Percentiles rank a stretch among this genome's conserved stretches.
Evolutionary conservation across 208 protist species (phyloP).

Genomic region (Crithidia bombi): DNA sequence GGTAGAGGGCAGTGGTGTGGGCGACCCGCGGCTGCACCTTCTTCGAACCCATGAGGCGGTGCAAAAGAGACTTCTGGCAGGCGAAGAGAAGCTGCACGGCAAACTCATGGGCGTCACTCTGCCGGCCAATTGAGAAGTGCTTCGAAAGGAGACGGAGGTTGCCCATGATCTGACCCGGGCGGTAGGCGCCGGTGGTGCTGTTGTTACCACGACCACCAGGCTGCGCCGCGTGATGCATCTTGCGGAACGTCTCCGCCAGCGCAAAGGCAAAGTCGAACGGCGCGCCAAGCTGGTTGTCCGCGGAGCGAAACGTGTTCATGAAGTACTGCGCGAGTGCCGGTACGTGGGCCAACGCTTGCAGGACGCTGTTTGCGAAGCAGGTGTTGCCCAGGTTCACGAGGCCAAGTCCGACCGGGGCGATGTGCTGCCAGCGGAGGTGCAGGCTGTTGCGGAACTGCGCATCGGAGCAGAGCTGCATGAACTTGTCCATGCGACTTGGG

Average conservation of each 20-base stretch:
- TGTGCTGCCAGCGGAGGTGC: constrained; percentile 66
- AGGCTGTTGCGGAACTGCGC: constrained; percentile 52
- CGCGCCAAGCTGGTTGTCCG: constrained; percentile 52
- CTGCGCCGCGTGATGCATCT: constrained; percentile 47
- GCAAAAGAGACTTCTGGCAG: constrained; percentile 79
- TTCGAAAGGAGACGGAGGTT: constrained; percentile 69
- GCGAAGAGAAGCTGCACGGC: constrained; percentile 78
- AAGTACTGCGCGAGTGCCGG: constrained; percentile 90
- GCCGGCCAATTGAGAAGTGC: constrained; percentile 80
- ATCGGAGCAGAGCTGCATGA: constrained; percentile 61
- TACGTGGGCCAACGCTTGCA: constrained; percentile 87
- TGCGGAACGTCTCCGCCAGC: constrained; percentile 76
- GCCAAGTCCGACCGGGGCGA: constrained; percentile 64
- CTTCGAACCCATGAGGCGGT: constrained; percentile 70
- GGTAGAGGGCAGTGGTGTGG: constrained; percentile 79
- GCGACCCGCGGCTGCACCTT: constrained; percentile 67
- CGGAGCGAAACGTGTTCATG: constrained; percentile 54
- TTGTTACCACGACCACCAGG: constrained; percentile 4
- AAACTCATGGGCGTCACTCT: constrained; percentile 94
- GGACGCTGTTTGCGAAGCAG: constrained; percentile 90
- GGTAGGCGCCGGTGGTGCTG: constrained; percentile 43
- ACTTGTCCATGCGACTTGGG: constrained; percentile 52
- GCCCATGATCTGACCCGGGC: constrained; percentile 60
- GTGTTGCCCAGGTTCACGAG: constrained; percentile 91
- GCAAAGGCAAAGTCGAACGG: constrained; percentile 88